These are phyloP conservation scores for Linderina pennispora DNA, from an alignment of 192 early-diverging fungal genomes.

Conservation along the genomic window DNA sequence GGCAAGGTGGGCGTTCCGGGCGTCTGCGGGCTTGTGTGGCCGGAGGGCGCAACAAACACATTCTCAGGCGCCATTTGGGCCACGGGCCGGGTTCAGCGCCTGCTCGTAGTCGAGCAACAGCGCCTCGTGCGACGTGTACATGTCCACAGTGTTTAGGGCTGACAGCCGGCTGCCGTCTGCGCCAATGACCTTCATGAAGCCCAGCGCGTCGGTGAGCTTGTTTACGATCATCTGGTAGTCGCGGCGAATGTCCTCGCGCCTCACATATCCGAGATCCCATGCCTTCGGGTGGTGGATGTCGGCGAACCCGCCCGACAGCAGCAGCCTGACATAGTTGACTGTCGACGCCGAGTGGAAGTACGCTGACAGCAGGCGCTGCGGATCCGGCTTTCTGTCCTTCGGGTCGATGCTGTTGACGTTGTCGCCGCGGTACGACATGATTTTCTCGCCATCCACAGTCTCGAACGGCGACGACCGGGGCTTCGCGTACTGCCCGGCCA, in stretches of 20 bases:
- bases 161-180: conserved; percentile 55
- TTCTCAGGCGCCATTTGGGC: conserved; percentile 33
- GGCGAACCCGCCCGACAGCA: conserved; percentile 78
- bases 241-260: conserved; percentile 62
- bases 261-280: conserved; percentile 90
- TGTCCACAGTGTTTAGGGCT: conserved; percentile 75
- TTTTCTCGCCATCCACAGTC: conserved; percentile 72
- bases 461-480: conserved; percentile 91
- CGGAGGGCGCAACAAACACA: not conserved
- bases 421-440: conserved; percentile 91
- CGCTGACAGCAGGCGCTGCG: conserved; percentile 83
- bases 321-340: conserved; percentile 86
- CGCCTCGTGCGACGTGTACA: conserved; percentile 95
- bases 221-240: conserved; percentile 92
- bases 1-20: conserved; percentile 25
- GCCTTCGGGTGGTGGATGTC: conserved; percentile 86
- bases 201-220: conserved; percentile 78
- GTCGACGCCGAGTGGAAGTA: conserved; percentile 99
- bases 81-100: conserved; percentile 67
- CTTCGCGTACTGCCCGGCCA: conserved; percentile 99
- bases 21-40: conserved; percentile 38
- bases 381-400: conserved; percentile 80
- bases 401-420: conserved; percentile 96
- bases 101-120: conserved; percentile 91
- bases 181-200: conserved; percentile 94